These are phyloP conservation scores for Podospora bellae-mahoneyi DNA, from an alignment of 495 filamentous ascomycete genomes.

Conservation along the genomic window DNA sequence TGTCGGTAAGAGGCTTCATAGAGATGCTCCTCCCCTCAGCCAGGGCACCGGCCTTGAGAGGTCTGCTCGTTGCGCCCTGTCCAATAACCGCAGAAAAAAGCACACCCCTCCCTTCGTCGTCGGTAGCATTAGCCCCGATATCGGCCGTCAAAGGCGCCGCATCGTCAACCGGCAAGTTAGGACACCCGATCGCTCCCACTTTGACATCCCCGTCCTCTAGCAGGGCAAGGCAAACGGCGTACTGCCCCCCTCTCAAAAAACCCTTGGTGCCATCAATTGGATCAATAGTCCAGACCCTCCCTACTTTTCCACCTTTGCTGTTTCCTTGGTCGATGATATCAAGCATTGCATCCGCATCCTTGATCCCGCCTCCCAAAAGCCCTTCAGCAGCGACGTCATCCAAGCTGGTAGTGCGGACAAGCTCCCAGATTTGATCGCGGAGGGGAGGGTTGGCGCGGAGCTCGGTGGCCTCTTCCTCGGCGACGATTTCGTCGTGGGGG, in stretches of 20 bases:
- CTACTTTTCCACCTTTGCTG: slow-evolving; percentile 71
- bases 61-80: slow-evolving; percentile 71
- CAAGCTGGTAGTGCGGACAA: slow-evolving; percentile 70
- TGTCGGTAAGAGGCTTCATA: slow-evolving; percentile 73
- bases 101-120: slow-evolving; percentile 68
- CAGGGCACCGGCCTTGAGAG: slow-evolving; percentile 59
- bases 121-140: slow-evolving; percentile 65
- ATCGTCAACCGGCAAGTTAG: slow-evolving; percentile 87
- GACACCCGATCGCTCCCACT: slow-evolving; percentile 89
- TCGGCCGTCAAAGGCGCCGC: slow-evolving; percentile 60
- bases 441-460: slow-evolving; percentile 66
- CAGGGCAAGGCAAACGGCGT: slow-evolving; percentile 88
- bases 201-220: slow-evolving; percentile 94
- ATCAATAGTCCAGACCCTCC: slow-evolving; percentile 94
- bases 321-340: slow-evolving; percentile 80
- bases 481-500: slow-evolving; percentile 85
- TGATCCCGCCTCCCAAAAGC: slow-evolving; percentile 67
- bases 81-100: slow-evolving; percentile 77
- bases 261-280: slow-evolving; percentile 98
- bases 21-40: slow-evolving; percentile 59
- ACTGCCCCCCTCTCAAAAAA: slow-evolving; percentile 95
- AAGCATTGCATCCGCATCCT: slow-evolving; percentile 72
- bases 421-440: slow-evolving; percentile 72
- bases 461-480: slow-evolving; percentile 84
- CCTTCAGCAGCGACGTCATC: slow-evolving; percentile 59